Evolutionary conservation across 2,329 filamentous ascomycete genomes (phyloP).

Genomic region (Thelonectria rubi): DNA sequence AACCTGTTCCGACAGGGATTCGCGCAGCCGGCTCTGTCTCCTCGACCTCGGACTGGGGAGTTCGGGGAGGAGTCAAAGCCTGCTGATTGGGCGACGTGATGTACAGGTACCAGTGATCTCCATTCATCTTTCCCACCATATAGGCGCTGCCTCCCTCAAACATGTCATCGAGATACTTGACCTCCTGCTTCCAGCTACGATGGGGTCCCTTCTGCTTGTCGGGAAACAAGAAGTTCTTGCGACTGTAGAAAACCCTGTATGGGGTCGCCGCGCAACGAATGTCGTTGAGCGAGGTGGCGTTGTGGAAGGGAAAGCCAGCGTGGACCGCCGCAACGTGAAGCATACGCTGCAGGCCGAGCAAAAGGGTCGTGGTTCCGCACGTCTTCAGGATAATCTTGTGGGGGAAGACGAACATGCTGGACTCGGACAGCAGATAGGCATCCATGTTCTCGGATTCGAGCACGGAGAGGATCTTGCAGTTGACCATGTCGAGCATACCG

Average conservation of each 20-base stretch:
- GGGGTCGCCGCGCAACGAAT: slow-evolving; percentile 83
- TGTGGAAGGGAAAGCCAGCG: slow-evolving; percentile 88
- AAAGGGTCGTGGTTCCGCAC: slow-evolving; percentile 93
- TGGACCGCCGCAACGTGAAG: slow-evolving; percentile 89
- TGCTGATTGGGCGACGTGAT: slow-evolving; percentile 86
- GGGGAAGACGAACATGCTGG: slow-evolving; percentile 99
- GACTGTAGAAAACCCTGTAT: slow-evolving; percentile 97
- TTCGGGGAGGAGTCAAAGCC: slow-evolving; percentile 81
- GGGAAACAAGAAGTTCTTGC: slow-evolving; percentile 97
- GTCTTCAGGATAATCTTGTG: slow-evolving; percentile 99
- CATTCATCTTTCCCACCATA: slow-evolving; percentile 99
- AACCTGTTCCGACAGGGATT: slow-evolving; percentile 60
- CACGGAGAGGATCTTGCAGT: slow-evolving; percentile 97
- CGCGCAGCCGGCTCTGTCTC: slow-evolving; percentile 55
- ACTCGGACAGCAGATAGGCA: slow-evolving; percentile 96
- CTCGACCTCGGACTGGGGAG: slow-evolving; percentile 67
- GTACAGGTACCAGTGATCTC: slow-evolving; percentile 99
- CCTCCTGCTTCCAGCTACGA: slow-evolving; percentile 97
- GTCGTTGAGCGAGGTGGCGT: slow-evolving; percentile 71
- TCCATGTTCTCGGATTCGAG: slow-evolving; percentile 94
- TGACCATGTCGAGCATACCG: slow-evolving; percentile 96
- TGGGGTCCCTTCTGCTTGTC: slow-evolving; percentile 94
- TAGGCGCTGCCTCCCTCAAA: slow-evolving; percentile 95
- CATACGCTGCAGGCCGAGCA: slow-evolving; percentile 88
- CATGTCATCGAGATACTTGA: slow-evolving; percentile 89